These are phyloP conservation scores for Talaromyces albobiverticillius DNA, from an alignment of 2,329 filamentous ascomycete genomes.

Conservation along the genomic window DNA sequence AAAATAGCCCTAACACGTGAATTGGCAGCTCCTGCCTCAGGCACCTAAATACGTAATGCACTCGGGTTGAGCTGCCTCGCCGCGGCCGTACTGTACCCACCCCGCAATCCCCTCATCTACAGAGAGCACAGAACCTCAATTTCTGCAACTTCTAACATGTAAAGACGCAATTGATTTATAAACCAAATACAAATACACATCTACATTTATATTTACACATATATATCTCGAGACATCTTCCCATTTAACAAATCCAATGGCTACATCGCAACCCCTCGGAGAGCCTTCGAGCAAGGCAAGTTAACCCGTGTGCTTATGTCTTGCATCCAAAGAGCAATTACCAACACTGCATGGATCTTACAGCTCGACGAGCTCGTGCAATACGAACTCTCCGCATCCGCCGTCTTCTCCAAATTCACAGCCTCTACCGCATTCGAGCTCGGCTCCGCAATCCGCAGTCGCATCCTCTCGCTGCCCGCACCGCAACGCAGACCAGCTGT, in stretches of 20 bases:
- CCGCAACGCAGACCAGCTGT: constrained; percentile 36
- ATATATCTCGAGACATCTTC: neutral
- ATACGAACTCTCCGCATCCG: constrained; percentile 27
- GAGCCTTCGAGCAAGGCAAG: constrained; percentile 11
- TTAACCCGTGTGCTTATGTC: neutral
- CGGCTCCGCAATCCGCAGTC: constrained; percentile 35
- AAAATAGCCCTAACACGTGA: too few species aligned
- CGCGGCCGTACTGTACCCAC: neutral
- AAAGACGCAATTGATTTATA: too few species aligned
- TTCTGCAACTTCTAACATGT: too few species aligned
- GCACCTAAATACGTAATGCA: neutral
- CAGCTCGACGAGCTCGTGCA: constrained; percentile 28
- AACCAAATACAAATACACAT: neutral
- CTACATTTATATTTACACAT: neutral
- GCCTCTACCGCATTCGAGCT: constrained; percentile 37
- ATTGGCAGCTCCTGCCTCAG: neutral
- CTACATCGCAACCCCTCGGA: neutral
- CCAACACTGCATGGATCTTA: neutral
- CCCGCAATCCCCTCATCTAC: neutral
- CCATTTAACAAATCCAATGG: constrained; percentile 1
- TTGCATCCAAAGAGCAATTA: too few species aligned
- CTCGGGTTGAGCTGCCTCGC: constrained; percentile 14
- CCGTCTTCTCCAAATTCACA: constrained; percentile 38
- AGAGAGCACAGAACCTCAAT: neutral
- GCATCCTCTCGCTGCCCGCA: constrained; percentile 33